Evolutionary conservation across 2,329 filamentous ascomycete species (phyloP).

Genomic region (Alternaria gaisen): DNA sequence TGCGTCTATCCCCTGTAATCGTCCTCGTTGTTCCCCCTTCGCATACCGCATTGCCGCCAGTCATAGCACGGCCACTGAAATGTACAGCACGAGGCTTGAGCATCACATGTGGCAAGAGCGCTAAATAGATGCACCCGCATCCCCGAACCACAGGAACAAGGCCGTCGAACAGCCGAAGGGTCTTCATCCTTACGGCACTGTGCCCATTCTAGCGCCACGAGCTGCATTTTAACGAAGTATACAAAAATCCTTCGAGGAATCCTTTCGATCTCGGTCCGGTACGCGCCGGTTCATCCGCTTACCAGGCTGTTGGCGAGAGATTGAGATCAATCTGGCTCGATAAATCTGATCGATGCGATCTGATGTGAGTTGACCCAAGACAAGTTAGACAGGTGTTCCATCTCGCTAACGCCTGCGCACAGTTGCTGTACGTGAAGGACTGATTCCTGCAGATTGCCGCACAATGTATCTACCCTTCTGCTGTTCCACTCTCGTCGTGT

Average conservation of each 20-base stretch:
- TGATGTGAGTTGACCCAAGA: not conserved
- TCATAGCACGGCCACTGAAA: not conserved
- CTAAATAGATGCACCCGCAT: not conserved
- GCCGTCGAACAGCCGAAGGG: not conserved
- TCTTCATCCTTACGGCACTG: not conserved
- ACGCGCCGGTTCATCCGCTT: not conserved
- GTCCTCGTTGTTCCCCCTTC: not conserved
- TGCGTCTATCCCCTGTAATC: not conserved
- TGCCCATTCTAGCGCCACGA: not conserved
- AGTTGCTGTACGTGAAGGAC: not conserved
- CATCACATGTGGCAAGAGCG: not conserved
- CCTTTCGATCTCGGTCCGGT: not conserved
- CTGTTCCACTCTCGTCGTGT: not conserved
- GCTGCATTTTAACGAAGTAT: not conserved
- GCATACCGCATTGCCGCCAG: not conserved
- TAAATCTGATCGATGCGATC: not conserved
- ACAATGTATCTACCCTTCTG: not conserved
- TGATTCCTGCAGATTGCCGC: conserved; percentile 2
- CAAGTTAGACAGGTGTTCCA: not conserved
- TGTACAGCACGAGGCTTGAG: not conserved
- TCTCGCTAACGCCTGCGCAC: not conserved
- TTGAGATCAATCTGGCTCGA: conserved; percentile 7
- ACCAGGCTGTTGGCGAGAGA: conserved; percentile 12
- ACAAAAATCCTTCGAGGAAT: not conserved
- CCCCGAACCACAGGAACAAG: not conserved